Base-by-base conservation (phyloP, 495 filamentous ascomycete species). In the Xylaria curta region DNA sequence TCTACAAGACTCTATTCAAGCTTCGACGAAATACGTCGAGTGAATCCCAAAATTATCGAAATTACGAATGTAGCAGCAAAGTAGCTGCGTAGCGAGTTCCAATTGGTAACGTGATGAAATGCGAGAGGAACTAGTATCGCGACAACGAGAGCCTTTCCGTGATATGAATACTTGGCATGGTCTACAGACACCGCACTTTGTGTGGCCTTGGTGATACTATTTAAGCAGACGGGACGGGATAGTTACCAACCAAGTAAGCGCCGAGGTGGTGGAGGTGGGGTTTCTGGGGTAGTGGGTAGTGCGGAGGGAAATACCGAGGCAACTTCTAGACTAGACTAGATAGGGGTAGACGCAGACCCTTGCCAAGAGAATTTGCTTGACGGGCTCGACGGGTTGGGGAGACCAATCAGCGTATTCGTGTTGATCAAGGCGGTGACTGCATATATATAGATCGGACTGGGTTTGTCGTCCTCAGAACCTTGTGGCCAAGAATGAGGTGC, bases 261-360 rank as follows among this genome's bases (percentile, higher is more conserved):
- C 31, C 24, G 36, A 40, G 31, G 19, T 4, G 60, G 38, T 38
- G 38, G 38, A 63, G 47, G 63, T 40, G 47, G 54, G 70, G 70
- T 70, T 66, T 61, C 53, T 53, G 60, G 69, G 72, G 66, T 62
- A 67, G 33, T 73, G 63, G 72, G 66, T 62, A 67, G 33, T 72
- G 63, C 53, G 74, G 74, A 64, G 72, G 46, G 63, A 54, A 33
- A 65, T 75, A 58, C 76, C 76, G 70, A 74, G 75, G 76, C 65
- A 78, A 61, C 33, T 68, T 71, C 19, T 49, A 47, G 40, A 24
- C 42, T 56, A 56, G 51, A 56, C 21, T n/a, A 49, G 46, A 8
- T 38, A 38, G 36, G 28, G 36, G 46, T 49, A 49, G 46, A 49
- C 17, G 6, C 46, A 49, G 17, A n/a, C 46, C 46, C 46, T 21